Base-by-base conservation (phyloP, 495 filamentous ascomycete species). In the Lentithecium fluviatile region DNA sequence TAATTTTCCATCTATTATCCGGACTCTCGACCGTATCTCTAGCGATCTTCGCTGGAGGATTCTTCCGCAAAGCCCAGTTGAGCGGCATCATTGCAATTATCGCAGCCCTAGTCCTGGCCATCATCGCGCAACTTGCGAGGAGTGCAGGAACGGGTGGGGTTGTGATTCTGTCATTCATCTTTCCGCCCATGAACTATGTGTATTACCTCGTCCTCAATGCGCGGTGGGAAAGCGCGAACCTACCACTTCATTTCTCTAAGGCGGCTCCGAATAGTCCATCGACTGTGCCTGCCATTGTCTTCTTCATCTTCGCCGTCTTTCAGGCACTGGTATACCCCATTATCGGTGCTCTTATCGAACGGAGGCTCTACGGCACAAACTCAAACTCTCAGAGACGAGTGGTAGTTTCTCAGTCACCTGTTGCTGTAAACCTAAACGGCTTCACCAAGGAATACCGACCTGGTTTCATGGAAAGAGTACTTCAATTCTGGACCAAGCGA, bases 281-380 rank as follows among this genome's bases (percentile, higher is more conserved):
- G 77, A 70, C 70, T 2, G 57, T 91, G 2, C 82, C 88, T 1
- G 86, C 82, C 0, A 82, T 91, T 54, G 84, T 78, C 0, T 74
- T 91, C 12, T 90, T 83, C 77, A 62, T 89, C 1, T 86, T 92
- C 53, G 67, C 89, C 29, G 76, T 88, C 26, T 66, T 91, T n/a
- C 90, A 96, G 65, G 89, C 87, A 36, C 62, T 95, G 29, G 77
- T 77, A 3, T 96, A 86, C 71, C 85, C 87, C 2, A 55, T 89
- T 15, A 72, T 94, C 6, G 91, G 82, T 1, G 86, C 85, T 20
- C 55, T 88, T 1, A 75, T 94, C 17, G 91, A 95, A 71, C 77
- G 84, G 21, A 76, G 71, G 19, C 78, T 95, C 1, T 90, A 91
- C 65, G 90, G 89, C 5, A 93, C 89, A 1, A 80, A 45, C 10